Evolutionary conservation across 305 asterid species (phyloP), one percentile per base, ranked within the genome.

Genomic region (Withania somnifera): DNA sequence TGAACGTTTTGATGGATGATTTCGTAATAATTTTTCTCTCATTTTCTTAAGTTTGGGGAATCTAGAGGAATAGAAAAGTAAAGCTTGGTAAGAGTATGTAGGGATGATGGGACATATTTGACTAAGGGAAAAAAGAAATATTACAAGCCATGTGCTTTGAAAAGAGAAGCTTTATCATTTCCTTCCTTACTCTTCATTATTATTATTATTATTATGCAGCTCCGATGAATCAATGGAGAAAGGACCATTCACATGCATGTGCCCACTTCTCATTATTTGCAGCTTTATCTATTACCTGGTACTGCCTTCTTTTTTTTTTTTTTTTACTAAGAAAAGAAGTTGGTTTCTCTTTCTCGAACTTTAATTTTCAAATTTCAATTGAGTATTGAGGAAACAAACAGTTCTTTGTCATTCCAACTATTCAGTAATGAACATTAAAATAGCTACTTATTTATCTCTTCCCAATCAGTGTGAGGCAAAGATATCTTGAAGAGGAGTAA

Each of bases 201-300:
- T 66, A 11, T 34, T 66, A 11, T 51, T 15, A 3, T 47, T 13
- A 3, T 47, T 11, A 73, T 75, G 61, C 45, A 50, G 38, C 80
- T 50, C 3, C 28, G 10, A 50, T 51, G 28, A 75, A 75, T 9
- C 47, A 75, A 75, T 75, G 78, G 57, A 75, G 30, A 73, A 51
- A 75, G 80, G 80, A 75, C 80, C 47, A 34, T 75, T 32, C 63
- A 75, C 80, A 75, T 75, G 80, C 80, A 75, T 75, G 47, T 51
- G 71, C 47, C 47, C 47, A 51, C 47, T 75, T 26, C 47, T 3
- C 47, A 75, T 75, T 8, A 75, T 28, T 75, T 75, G 11, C 57
- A 75, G 63, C 63, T 75, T 75, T 75, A 75, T 75, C 63, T 51
- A 75, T 75, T 75, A 75, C 47, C 80, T 75, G 80, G 26, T 63